Base-by-base conservation (phyloP, 1,284 basidiomycete species). In the Rhodotorula glutinis region DNA sequence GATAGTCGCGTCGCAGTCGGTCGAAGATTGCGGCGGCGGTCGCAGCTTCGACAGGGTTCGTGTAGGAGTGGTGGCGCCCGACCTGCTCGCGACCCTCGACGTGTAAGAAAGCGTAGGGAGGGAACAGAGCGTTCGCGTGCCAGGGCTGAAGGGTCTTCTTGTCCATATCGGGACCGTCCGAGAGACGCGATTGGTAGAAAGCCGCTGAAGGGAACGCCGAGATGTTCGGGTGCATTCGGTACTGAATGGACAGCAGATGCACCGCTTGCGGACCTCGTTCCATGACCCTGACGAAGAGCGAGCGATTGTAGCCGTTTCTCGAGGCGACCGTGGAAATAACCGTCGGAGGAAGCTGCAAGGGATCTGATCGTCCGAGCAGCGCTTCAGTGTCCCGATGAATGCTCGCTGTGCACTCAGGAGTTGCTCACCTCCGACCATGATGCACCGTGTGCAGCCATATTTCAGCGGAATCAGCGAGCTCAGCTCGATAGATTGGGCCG, bases 161-260 rank as follows among this genome's bases (percentile, higher is more conserved):
- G 4, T 82, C 88, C 94, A 99, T 98, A 53, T 84, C 83, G 1
- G 92, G 92, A 1, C 96, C 96, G 77, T 99, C 92, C 56, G 85
- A 81, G 25, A 99, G 82, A 56, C 85, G 84, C 8, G 87, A 86
- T 60, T 88, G 81, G 78, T 99, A 99, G 80, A 99, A 99, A 1
- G 94, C 80, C 60, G 83, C 84, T 70, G 93, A 97, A 0, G 96
- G 96, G 40, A 98, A 85, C 57, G 82, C 82, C 72, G 92, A 95
- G 77, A 99, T 98, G 66, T 90, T 87, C 1, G 96, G 95, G 78
- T 99, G 94, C 96, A 99, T 99, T 77, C 96, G 95, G 78, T 99
- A 99, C 80, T 98, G 96, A 56, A 98, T 98, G 92, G 90, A 95
- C 52, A 99, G 82, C 8, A 99, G 82, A 79, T 98, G 91, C 56